Evolutionary conservation across 768 basidiomycete genomes (phyloP).

Genomic region (Pleurotus platypus): DNA sequence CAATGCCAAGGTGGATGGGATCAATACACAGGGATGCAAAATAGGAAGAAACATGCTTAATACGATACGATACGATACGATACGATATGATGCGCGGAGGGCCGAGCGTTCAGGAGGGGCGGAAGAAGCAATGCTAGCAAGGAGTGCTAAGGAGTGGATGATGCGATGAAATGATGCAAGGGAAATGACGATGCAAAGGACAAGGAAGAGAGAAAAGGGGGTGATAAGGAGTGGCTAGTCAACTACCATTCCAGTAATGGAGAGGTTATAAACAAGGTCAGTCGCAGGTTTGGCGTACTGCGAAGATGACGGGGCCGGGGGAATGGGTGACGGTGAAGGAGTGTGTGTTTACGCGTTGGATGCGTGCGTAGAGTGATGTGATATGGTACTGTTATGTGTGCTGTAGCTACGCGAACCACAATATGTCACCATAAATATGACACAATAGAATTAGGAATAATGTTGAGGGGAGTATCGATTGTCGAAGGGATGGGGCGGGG

Average conservation of each 20-base stretch:
- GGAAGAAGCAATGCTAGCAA: not conserved
- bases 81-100: no score
- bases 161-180: not conserved
- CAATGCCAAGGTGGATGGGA: no score
- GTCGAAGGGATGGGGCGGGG: not conserved
- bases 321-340: not conserved
- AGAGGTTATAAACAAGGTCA: not conserved
- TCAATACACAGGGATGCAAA: no score
- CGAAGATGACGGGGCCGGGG: not conserved
- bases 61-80: no score
- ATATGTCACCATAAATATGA: constrained; percentile 2
- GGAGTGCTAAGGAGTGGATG: not conserved
- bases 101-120: no score
- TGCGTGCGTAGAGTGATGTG: not conserved
- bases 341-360: not conserved
- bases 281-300: not conserved
- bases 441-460: not conserved
- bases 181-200: not conserved
- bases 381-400: not conserved
- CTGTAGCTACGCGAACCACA: not conserved
- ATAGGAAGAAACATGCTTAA: no score
- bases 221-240: not conserved
- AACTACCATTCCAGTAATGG: not conserved
- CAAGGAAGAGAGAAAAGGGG: not conserved
- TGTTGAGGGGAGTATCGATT: not conserved